A percentile compares a stretch with the other conserved stretches of the same genome.
Evolutionary conservation across 73 alveolate genomes (phyloP).

Genomic region (Stentor roeselii): DNA sequence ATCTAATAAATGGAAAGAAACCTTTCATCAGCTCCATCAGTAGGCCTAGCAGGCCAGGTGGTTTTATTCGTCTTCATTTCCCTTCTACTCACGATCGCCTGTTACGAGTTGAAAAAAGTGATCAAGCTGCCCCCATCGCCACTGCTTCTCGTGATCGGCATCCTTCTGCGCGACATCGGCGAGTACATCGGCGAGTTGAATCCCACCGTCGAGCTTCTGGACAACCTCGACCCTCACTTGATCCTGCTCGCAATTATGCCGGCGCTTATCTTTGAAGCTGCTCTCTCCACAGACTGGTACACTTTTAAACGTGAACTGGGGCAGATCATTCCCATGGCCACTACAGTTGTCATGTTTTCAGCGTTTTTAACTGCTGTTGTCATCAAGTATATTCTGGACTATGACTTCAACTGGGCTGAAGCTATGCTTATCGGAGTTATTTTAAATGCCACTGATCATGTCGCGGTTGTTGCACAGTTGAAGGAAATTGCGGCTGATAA

Average conservation of each 20-base stretch:
- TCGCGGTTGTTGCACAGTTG: constrained; percentile 66
- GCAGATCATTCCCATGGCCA: constrained; percentile 22
- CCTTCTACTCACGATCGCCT: background rate
- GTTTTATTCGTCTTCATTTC: background rate
- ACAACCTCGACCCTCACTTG: background rate
- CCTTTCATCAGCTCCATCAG: no score
- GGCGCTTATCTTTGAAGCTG: constrained; percentile 23
- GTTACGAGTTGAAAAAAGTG: constrained; percentile 9
- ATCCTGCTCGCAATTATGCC: constrained; percentile 1
- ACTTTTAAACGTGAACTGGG: constrained; percentile 24
- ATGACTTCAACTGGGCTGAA: constrained; percentile 42
- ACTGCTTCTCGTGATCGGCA: background rate
- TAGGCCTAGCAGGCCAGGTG: background rate
- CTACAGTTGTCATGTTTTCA: constrained; percentile 4
- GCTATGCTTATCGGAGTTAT: constrained; percentile 69
- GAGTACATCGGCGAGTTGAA: background rate
- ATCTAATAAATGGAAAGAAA: no score
- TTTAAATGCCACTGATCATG: constrained; percentile 70
- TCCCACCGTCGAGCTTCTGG: background rate
- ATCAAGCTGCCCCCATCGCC: constrained; percentile 18
- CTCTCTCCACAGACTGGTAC: constrained; percentile 23
- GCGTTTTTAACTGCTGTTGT: constrained; percentile 16
- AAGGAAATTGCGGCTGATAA: constrained; percentile 65
- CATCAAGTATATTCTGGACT: background rate
- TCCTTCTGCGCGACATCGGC: constrained; percentile 14